phyloP scores from a whole-genome alignment of 1,284 basidiomycete species.

The Coniferiporia weirii region DNA sequence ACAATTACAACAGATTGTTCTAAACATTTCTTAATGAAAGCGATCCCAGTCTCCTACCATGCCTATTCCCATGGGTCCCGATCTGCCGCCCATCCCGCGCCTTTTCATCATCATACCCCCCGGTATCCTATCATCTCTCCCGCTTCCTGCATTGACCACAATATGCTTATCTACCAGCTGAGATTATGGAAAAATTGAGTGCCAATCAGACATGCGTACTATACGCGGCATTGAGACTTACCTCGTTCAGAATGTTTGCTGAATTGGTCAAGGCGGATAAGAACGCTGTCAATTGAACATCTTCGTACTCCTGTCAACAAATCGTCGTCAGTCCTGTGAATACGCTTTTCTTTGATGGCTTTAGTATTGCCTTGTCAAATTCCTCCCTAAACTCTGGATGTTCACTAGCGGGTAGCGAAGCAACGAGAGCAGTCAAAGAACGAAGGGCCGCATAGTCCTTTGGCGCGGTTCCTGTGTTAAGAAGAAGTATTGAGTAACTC shows the following conservation, averaged over 20 bases:
- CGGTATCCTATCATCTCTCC: slow-evolving; percentile 39
- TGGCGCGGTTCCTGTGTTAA: slow-evolving; percentile 48
- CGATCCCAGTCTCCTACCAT: slow-evolving; percentile 19
- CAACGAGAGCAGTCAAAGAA: slow-evolving; percentile 79
- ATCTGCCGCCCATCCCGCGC: slow-evolving; percentile 19
- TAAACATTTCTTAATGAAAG: slow-evolving; percentile 11
- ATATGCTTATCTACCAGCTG: slow-evolving; percentile 69
- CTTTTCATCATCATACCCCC: background rate
- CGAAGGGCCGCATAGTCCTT: slow-evolving; percentile 81
- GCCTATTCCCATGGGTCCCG: slow-evolving; percentile 35
- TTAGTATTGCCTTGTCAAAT: slow-evolving; percentile 66
- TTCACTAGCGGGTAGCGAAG: slow-evolving; percentile 82
- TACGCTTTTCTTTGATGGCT: slow-evolving; percentile 15
- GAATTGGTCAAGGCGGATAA: slow-evolving; percentile 86
- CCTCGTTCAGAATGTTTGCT: slow-evolving; percentile 83
- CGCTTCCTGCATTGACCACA: slow-evolving; percentile 37
- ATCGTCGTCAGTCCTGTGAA: slow-evolving; percentile 1
- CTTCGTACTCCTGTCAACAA: slow-evolving; percentile 79
- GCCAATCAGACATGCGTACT: background rate
- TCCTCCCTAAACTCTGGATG: slow-evolving; percentile 76
- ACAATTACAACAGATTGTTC: background rate
- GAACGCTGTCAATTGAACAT: slow-evolving; percentile 89
- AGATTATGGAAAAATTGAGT: background rate
- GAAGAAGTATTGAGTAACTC: background rate
- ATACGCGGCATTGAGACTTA: slow-evolving; percentile 36